Conservation (phyloP, 768 basidiomycete genomes). For the Calocybe gangraenosa region DNA sequence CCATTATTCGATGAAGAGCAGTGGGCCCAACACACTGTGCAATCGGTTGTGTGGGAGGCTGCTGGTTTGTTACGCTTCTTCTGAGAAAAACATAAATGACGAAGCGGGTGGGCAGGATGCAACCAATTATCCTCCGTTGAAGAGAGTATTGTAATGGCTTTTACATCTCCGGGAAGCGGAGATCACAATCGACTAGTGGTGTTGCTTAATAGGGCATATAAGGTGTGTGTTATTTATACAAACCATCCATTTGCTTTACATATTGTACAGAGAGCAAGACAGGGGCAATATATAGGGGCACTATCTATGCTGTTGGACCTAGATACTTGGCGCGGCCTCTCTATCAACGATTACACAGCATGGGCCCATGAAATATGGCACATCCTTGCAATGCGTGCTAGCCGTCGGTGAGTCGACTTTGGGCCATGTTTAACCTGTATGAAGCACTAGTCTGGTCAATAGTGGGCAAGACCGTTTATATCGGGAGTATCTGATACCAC, state of each 20-base stretch:
- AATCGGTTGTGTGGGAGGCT: constrained; percentile 68
- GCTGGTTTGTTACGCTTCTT: constrained; percentile 41
- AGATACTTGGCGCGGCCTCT: constrained; percentile 64
- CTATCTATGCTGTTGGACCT: constrained; percentile 63
- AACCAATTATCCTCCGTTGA: constrained; percentile 59
- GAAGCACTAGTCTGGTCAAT: background rate
- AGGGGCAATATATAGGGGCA: constrained; percentile 62
- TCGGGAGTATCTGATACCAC: constrained; percentile 59
- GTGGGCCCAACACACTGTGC: constrained; percentile 71
- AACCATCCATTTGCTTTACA: background rate
- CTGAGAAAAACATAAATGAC: no score
- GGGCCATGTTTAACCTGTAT: constrained; percentile 2
- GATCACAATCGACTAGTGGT: constrained; percentile 61
- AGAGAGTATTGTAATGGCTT: constrained; percentile 66
- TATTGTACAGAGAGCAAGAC: constrained; percentile 52
- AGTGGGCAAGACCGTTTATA: constrained; percentile 67
- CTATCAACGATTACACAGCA: constrained; percentile 56
- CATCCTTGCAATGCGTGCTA: constrained; percentile 61
- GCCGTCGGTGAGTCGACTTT: constrained; percentile 62
- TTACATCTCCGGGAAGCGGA: constrained; percentile 52
- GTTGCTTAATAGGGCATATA: constrained; percentile 63
- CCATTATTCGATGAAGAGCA: constrained; percentile 53
- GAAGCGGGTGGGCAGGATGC: constrained; percentile 46
- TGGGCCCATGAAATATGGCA: constrained; percentile 83
- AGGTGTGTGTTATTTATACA: constrained; percentile 33